Conservation (phyloP, 2,329 filamentous ascomycete species). For the Cordyceps pruinosa region DNA sequence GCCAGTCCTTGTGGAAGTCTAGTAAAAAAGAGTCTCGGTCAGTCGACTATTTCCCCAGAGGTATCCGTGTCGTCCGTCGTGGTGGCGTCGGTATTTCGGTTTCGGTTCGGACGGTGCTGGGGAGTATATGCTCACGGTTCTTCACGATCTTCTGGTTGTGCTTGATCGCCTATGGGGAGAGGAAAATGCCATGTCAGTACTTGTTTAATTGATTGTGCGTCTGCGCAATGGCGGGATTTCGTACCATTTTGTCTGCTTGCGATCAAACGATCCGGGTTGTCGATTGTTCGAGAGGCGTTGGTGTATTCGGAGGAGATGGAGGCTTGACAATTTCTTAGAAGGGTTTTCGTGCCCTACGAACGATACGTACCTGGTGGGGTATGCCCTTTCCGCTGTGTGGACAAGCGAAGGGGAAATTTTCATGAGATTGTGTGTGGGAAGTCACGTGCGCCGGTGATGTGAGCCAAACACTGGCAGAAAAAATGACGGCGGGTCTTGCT, state of each 20-base stretch:
- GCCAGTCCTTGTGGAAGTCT: constrained; percentile 99
- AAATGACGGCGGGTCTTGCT: background rate
- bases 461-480: background rate
- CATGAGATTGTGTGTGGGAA: constrained; percentile 15
- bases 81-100: constrained; percentile 16
- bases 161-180: constrained; percentile 76
- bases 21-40: constrained; percentile 15
- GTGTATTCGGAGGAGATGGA: constrained; percentile 31
- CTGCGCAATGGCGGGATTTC: constrained; percentile 13
- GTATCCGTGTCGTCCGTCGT: constrained; percentile 18
- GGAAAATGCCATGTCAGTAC: constrained; percentile 28
- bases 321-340: constrained; percentile 35
- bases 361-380: constrained; percentile 29
- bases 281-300: constrained; percentile 34
- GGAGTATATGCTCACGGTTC: constrained; percentile 64
- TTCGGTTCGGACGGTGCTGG: constrained; percentile 21
- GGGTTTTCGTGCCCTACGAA: constrained; percentile 37
- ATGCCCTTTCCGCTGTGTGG: constrained; percentile 9
- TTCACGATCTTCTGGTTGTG: constrained; percentile 98
- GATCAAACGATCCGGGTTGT: constrained; percentile 42
- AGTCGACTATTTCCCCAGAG: constrained; percentile 10
- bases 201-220: constrained; percentile 8
- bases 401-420: constrained; percentile 16
- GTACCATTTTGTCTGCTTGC: constrained; percentile 34
- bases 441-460: constrained; percentile 14